These are phyloP conservation scores for Solanum chilense DNA, from an alignment of 257 asterid genomes.

Conservation along the genomic window DNA sequence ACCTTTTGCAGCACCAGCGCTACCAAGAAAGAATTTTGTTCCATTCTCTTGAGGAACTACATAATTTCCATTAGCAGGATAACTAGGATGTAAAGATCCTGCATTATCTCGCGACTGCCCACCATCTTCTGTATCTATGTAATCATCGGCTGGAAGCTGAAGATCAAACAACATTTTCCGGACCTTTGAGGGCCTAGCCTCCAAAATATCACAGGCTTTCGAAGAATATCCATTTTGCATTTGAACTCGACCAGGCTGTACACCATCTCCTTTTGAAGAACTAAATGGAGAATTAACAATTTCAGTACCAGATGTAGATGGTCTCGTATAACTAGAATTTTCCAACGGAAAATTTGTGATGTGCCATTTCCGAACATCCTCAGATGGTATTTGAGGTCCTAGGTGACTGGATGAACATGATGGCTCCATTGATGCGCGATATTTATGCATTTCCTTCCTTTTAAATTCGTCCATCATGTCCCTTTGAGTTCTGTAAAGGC, in stretches of 20 bases:
- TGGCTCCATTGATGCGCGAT: conserved; percentile 54
- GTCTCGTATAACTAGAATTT: conserved; percentile 40
- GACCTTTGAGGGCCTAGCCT: conserved; percentile 66
- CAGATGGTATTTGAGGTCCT: conserved; percentile 53
- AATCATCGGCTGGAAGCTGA: conserved; percentile 85
- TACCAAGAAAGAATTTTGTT: conserved; percentile 9
- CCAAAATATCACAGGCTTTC: conserved; percentile 46
- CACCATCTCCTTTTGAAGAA: conserved; percentile 45
- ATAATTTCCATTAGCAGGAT: conserved; percentile 19
- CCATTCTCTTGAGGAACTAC: conserved; percentile 14
- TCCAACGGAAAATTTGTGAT: conserved; percentile 32
- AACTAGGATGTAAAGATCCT: conserved; percentile 14
- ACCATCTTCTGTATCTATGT: conserved; percentile 52
- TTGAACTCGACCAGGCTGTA: conserved; percentile 25
- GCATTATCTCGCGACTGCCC: conserved; percentile 20
- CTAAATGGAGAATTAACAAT: conserved; percentile 58
- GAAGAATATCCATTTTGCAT: conserved; percentile 33
- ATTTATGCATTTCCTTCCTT: conserved; percentile 30
- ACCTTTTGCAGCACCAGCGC: conserved; percentile 12
- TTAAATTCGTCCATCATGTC: conserved; percentile 81
- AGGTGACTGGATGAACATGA: conserved; percentile 62
- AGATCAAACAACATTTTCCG: conserved; percentile 84
- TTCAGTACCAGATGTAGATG: conserved; percentile 47
- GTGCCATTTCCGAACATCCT: conserved; percentile 68
- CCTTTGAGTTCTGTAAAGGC: conserved; percentile 77